Evolutionary conservation across 768 basidiomycete species (phyloP).

Genomic region (Rhizopogon vinicolor): DNA sequence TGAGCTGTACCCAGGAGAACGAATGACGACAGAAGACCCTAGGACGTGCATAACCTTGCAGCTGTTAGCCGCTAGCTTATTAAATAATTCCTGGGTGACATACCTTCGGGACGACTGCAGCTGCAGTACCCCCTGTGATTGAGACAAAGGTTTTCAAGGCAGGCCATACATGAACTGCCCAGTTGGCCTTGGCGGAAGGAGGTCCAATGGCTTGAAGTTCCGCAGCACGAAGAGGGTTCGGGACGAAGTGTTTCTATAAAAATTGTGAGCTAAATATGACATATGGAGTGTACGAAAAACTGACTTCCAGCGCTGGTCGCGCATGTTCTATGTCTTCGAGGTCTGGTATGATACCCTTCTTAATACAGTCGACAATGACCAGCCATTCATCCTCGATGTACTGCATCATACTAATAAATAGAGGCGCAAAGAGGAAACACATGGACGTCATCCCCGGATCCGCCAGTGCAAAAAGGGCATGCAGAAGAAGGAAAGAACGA

Average conservation of each 20-base stretch:
- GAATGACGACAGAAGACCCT: conserved; percentile 1
- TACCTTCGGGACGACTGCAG: conserved; percentile 2
- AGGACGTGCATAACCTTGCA: background rate
- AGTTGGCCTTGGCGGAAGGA: background rate
- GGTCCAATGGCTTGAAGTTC: conserved; percentile 5
- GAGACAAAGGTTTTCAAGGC: background rate
- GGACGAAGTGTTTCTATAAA: background rate
- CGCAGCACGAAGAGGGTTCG: conserved; percentile 4
- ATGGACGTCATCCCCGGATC: background rate
- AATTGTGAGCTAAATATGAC: background rate
- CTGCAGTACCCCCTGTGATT: conserved; percentile 1
- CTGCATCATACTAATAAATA: conserved; percentile 6
- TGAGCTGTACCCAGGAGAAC: background rate
- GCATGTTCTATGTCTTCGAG: conserved; percentile 2
- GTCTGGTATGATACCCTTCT: conserved; percentile 3
- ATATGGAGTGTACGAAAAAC: too few species aligned
- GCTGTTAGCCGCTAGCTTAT: background rate
- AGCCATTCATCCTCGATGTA: conserved; percentile 8
- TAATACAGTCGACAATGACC: conserved; percentile 5
- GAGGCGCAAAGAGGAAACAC: background rate
- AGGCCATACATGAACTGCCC: conserved; percentile 2
- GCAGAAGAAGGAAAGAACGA: conserved; percentile 8
- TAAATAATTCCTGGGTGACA: background rate
- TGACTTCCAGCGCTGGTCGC: conserved; percentile 2
- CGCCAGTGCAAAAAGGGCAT: conserved; percentile 7